Evolutionary conservation across 2,329 filamentous ascomycete species (phyloP), one percentile per base, ranked within the genome.

Genomic region (Xylariales sp.): DNA sequence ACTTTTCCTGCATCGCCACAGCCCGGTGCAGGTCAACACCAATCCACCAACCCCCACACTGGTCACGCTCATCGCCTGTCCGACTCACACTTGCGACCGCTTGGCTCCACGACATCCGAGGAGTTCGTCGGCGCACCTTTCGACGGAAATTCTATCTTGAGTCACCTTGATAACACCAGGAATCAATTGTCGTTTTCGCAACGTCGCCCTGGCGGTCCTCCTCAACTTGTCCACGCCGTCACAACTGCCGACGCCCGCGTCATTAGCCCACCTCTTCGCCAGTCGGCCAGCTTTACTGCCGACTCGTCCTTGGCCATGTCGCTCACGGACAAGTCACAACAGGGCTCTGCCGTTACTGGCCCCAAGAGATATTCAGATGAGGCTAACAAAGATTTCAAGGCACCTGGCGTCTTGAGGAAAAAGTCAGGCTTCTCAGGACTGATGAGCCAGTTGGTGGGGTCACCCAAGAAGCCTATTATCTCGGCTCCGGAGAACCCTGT

Each of bases 401-500:
- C 71, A 13, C 66, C 72, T 4, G 63, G 66, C 42, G 69, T 82
- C 44, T 63, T 82, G 44, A 78, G 87, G 54, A 94, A 94, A 69
- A 95, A 94, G 69, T 86, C 85, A 36, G 88, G 87, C 41, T 88
- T 95, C 57, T 89, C 87, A 13, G 87, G 83, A 50, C 89, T 95
- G 55, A 82, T 95, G 70, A 91, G 83, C 60, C 91, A 83, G 59
- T 59, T 83, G 43, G 81, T 94, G 42, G 85, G 87, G 48, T 91
- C 89, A 24, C 89, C 87, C 37, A 87, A 90, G 63, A 88, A 89
- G 48, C 88, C 93, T 32, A 81, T 91, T 62, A 98, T 98, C 54
- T 97, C 93, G n/a, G 88, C 89, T 25, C 93, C 93, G 38, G 90
- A 95, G 63, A 97, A 98, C 55, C 93, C 93, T 33, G 89, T 97